Base-by-base conservation (phyloP, 805 yeast genomes). In the Candida vaughaniae region DNA sequence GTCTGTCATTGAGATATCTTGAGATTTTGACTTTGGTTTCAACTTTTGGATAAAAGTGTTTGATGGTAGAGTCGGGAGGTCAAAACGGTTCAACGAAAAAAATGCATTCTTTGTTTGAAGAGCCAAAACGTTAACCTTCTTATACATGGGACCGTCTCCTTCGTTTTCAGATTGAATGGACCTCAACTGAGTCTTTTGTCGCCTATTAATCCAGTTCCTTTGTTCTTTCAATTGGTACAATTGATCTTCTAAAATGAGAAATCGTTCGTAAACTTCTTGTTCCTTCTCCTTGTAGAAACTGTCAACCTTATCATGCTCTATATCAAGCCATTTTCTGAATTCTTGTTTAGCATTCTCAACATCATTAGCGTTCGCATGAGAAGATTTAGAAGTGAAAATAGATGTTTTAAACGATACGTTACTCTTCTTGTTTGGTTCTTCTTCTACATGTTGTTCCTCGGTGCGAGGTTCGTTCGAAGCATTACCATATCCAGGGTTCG, bases 261-360 rank as follows among this genome's bases (percentile, higher is more conserved):
- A 82, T 39, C 91, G 65, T 39, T 75, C 77, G 29, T 77, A 67
- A 1, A 76, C 78, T 16, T 76, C 82, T 19, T 68, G 64, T 49
- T 85, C 95, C 46, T 72, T 77, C 20, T 71, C 77, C 29, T 55
- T 64, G 55, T 74, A 87, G 51, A 87, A 87, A 0, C 22, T 32
- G 25, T 84, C 79, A 6, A 86, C 81, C 55, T 79, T 83, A 3
- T 35, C 45, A 17, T 82, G 62, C 54, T 87, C 83, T 0, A 48
- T 36, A 37, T 84, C 82, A 4, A 87, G 69, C 95, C 95, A 87
- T 2, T 49, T 54, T n/a, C 71, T 45, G 45, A 87, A 88, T 3
- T 34, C 45, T n/a, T 31, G 19, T 25, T 38, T 35, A n/a, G 23
- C 41, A 5, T 39, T 29, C 23, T 31, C 33, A 5, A 27, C 10